phyloP scores from a whole-genome alignment of 1,284 basidiomycete species.

The Rhodotorula sp. region DNA sequence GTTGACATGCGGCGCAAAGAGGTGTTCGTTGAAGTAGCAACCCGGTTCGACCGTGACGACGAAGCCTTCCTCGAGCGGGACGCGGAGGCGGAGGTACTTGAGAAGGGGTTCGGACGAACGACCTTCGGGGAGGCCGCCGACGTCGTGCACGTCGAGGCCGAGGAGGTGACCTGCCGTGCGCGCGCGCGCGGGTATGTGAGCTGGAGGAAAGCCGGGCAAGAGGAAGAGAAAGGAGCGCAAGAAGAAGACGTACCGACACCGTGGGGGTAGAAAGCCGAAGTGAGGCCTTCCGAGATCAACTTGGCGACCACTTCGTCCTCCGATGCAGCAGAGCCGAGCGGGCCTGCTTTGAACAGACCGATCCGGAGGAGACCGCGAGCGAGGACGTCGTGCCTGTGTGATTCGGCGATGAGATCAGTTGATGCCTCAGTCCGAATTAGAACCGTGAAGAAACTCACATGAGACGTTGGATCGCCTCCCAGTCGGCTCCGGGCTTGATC shows the following conservation, averaged over 20 bases:
- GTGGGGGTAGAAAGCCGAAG: constrained; percentile 85
- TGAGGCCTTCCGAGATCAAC: constrained; percentile 71
- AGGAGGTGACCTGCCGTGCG: constrained; percentile 66
- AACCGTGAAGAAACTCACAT: constrained; percentile 50
- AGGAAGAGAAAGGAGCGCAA: too few species aligned
- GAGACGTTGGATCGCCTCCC: constrained; percentile 78
- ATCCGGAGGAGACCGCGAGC: constrained; percentile 75
- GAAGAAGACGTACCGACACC: constrained; percentile 58
- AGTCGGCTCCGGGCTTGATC: constrained; percentile 71
- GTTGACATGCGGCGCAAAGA: constrained; percentile 48
- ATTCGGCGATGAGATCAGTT: too few species aligned
- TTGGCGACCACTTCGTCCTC: constrained; percentile 55
- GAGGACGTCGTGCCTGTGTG: constrained; percentile 63
- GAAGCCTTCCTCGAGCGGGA: constrained; percentile 59
- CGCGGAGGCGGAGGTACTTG: constrained; percentile 70
- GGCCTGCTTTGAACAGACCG: constrained; percentile 64
- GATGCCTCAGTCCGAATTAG: too few species aligned
- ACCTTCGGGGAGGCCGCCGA: constrained; percentile 40
- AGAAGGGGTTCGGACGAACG: constrained; percentile 61
- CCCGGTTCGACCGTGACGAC: constrained; percentile 78
- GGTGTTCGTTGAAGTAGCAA: constrained; percentile 51
- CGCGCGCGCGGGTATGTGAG: too few species aligned
- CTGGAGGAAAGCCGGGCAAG: too few species aligned
- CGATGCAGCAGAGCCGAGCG: constrained; percentile 50
- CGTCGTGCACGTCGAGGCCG: constrained; percentile 79